Base-by-base conservation (phyloP, 2,329 filamentous ascomycete genomes). In the Penicillium sp. region DNA sequence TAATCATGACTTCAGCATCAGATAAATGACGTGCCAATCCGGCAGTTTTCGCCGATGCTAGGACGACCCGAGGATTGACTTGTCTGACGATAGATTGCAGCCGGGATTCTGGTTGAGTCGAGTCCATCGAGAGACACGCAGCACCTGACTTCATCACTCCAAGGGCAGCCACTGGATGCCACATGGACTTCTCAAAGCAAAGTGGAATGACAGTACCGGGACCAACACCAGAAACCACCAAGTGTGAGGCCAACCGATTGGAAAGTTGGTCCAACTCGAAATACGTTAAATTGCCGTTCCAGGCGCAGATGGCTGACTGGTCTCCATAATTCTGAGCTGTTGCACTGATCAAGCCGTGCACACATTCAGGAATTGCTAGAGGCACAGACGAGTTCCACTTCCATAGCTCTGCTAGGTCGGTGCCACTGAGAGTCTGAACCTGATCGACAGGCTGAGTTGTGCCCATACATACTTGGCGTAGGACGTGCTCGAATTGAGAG, bases 161-260 rank as follows among this genome's bases (percentile, higher is more conserved):
- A 16, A 53, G 33, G 4, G 19, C 19, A 29, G 51, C 43, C 10
- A 48, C 43, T 13, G 51, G 51, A 16, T 25, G 21, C 51, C 43
- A 53, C 25, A 39, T 39, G 9, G 51, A 53, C 25, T 48, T 53
- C 34, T 53, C 51, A 13, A 53, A 47, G 34, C 43, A 48, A 21
- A 53, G 38, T 16, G 49, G 49, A 29, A 51, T 8, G 19, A 51
- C 7, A 4, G 19, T 41, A 43, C 31, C 40, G 1, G 41, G 25
- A 7, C 41, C 43, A 19, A 53, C 23, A 3, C 50, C 50, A 23
- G 15, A 34, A 8, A 23, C 23, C 4, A 31, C 4, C 11, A 53
- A 27, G 21, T 25, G 43, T 3, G 16, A 31, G 3, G 51, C 51
- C 13, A 53, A 21, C 5, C 9, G 25, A 6, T 36, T 25, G 2